phyloP scores from a whole-genome alignment of 345 rosid genomes.

The Dipteronia sinensis region DNA sequence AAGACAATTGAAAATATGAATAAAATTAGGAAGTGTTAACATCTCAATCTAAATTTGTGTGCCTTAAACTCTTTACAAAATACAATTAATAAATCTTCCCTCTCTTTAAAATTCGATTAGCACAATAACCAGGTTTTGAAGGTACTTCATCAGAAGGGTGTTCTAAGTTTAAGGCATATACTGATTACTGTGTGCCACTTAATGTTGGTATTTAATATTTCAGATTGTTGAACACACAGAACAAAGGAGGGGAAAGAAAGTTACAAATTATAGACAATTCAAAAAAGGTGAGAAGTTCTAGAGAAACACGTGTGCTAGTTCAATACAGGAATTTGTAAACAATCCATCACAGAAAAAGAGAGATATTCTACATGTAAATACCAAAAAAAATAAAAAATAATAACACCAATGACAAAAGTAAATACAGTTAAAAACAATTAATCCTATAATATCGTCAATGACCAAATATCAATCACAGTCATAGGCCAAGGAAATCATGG shows the following conservation, averaged over 20 bases:
- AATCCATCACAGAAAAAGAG: constrained; percentile 1
- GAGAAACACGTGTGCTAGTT: background rate
- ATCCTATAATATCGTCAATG: background rate
- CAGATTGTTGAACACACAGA: background rate
- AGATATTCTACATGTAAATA: background rate
- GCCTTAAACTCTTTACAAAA: background rate
- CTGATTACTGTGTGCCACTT: background rate
- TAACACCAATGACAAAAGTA: background rate
- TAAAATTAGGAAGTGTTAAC: background rate
- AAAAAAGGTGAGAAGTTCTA: background rate
- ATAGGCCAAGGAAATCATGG: background rate
- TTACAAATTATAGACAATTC: background rate
- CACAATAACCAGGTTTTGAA: background rate
- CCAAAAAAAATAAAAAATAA: background rate
- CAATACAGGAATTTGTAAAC: background rate
- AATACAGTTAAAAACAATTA: background rate
- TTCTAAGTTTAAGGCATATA: background rate
- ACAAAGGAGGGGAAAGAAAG: background rate
- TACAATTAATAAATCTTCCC: background rate
- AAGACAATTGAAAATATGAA: background rate
- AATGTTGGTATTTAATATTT: background rate
- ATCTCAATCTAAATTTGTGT: background rate
- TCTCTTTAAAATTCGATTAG: background rate
- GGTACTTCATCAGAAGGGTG: background rate
- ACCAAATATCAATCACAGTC: background rate